These are phyloP conservation scores for Phyllosticta capitalensis DNA, from an alignment of 2,329 filamentous ascomycete species.

Conservation along the genomic window DNA sequence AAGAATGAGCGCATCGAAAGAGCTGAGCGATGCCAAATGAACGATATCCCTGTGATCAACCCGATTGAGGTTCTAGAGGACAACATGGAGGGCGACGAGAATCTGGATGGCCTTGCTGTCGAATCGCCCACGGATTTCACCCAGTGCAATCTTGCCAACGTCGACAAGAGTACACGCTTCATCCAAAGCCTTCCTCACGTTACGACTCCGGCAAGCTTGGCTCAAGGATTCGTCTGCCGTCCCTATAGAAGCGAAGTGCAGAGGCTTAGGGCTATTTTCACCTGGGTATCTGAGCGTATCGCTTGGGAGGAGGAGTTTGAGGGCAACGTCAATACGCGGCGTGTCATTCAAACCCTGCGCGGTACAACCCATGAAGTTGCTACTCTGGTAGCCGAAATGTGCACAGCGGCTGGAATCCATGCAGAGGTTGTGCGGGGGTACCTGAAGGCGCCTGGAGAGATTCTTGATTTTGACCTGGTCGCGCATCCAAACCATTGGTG, in stretches of 20 bases:
- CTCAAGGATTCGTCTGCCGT: constrained; percentile 85
- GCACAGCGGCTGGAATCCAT: constrained; percentile 74
- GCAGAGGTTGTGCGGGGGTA: constrained; percentile 84
- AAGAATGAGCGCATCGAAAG: constrained; percentile 78
- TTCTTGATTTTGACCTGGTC: constrained; percentile 62
- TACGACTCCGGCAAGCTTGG: constrained; percentile 71
- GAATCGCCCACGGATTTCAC: constrained; percentile 72
- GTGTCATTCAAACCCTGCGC: constrained; percentile 74
- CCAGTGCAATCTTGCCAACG: constrained; percentile 68
- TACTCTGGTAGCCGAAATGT: constrained; percentile 85
- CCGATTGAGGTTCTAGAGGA: constrained; percentile 84
- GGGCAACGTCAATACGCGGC: constrained; percentile 69
- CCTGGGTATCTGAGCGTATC: constrained; percentile 92
- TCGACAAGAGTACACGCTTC: constrained; percentile 94
- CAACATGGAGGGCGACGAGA: constrained; percentile 81
- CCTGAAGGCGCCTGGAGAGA: constrained; percentile 79
- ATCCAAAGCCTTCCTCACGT: constrained; percentile 72
- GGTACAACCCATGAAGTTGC: constrained; percentile 87
- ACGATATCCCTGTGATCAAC: constrained; percentile 79
- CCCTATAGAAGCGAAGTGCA: constrained; percentile 94
- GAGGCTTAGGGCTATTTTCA: constrained; percentile 86
- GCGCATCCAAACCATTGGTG: constrained; percentile 95
- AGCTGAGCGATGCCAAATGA: constrained; percentile 84
- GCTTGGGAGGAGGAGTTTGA: constrained; percentile 94
- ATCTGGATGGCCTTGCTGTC: constrained; percentile 75